These are phyloP conservation scores for Hemileccinum impolitum DNA, from an alignment of 768 basidiomycete genomes.

Conservation along the genomic window DNA sequence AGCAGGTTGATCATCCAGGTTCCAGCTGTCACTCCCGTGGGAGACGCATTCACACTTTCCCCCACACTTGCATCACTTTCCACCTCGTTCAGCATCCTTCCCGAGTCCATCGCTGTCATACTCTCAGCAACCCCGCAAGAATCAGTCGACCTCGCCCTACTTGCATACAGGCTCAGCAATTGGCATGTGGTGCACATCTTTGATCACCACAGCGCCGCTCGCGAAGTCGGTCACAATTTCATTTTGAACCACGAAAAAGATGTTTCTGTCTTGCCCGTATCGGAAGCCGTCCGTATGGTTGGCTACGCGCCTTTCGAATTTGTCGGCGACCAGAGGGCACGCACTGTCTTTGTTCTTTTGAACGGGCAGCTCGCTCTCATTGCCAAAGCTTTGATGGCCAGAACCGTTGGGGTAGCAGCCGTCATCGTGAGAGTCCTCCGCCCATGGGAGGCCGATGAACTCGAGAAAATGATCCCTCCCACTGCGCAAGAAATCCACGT, in stretches of 20 bases:
- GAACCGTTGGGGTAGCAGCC: slow-evolving; percentile 52
- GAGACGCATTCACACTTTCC: slow-evolving; percentile 64
- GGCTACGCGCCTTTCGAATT: slow-evolving; percentile 82
- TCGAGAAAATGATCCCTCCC: slow-evolving; percentile 57
- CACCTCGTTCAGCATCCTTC: slow-evolving; percentile 56
- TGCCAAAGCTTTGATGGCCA: slow-evolving; percentile 49
- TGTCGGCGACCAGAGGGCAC: slow-evolving; percentile 59
- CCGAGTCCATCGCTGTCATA: slow-evolving; percentile 65
- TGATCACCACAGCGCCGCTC: slow-evolving; percentile 76
- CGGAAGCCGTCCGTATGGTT: slow-evolving; percentile 48
- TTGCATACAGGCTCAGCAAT: slow-evolving; percentile 66
- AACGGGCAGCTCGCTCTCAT: slow-evolving; percentile 76
- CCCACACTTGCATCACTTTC: slow-evolving; percentile 74
- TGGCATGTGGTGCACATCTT: slow-evolving; percentile 86
- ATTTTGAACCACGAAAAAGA: slow-evolving; percentile 35
- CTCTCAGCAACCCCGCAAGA: slow-evolving; percentile 86
- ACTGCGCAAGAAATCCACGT: slow-evolving; percentile 63
- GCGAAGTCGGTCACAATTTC: slow-evolving; percentile 66
- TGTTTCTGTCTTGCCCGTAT: slow-evolving; percentile 32
- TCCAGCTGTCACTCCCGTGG: slow-evolving; percentile 65
- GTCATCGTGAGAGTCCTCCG: slow-evolving; percentile 76
- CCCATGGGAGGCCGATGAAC: slow-evolving; percentile 73
- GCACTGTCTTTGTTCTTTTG: slow-evolving; percentile 62
- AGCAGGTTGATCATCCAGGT: slow-evolving; percentile 82
- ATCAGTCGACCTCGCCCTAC: slow-evolving; percentile 67